Percentiles rank a stretch among this genome's conserved stretches.
Conservation (phyloP, 2,329 filamentous ascomycete genomes). For the Alternaria consortialis region DNA sequence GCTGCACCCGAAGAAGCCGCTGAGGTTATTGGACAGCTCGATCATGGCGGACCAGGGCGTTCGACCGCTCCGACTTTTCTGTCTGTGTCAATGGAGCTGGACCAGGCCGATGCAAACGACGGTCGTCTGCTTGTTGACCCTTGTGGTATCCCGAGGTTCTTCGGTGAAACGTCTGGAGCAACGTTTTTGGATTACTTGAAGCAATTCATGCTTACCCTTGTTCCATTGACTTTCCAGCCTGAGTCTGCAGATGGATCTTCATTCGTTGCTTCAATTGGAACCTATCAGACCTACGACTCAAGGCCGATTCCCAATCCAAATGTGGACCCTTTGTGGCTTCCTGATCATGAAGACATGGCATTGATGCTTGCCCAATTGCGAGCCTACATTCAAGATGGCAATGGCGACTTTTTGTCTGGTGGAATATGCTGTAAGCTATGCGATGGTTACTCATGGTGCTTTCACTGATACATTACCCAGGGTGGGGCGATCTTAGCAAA, state of each 20-base stretch:
- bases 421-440: conserved; percentile 32
- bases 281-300: conserved; percentile 42
- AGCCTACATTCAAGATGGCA: conserved; percentile 37
- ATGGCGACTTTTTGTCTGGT: conserved; percentile 31
- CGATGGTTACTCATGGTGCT: not conserved
- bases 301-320: conserved; percentile 35
- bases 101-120: conserved; percentile 13
- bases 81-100: conserved; percentile 15
- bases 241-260: conserved; percentile 29
- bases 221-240: conserved; percentile 26
- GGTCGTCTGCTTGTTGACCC: conserved; percentile 33
- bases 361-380: conserved; percentile 34
- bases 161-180: conserved; percentile 39
- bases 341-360: conserved; percentile 28
- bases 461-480: conserved; percentile 4
- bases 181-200: conserved; percentile 40
- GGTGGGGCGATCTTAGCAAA: conserved; percentile 35
- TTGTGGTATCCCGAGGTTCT: conserved; percentile 27
- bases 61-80: conserved; percentile 17
- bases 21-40: conserved; percentile 22
- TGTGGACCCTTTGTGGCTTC: conserved; percentile 40
- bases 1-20: conserved; percentile 27
- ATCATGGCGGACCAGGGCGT: conserved; percentile 16
- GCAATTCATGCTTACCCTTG: conserved; percentile 36
- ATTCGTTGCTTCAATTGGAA: conserved; percentile 34